These are phyloP conservation scores for Penicillium sp. DNA, from an alignment of 2,329 filamentous ascomycete genomes.

Conservation along the genomic window DNA sequence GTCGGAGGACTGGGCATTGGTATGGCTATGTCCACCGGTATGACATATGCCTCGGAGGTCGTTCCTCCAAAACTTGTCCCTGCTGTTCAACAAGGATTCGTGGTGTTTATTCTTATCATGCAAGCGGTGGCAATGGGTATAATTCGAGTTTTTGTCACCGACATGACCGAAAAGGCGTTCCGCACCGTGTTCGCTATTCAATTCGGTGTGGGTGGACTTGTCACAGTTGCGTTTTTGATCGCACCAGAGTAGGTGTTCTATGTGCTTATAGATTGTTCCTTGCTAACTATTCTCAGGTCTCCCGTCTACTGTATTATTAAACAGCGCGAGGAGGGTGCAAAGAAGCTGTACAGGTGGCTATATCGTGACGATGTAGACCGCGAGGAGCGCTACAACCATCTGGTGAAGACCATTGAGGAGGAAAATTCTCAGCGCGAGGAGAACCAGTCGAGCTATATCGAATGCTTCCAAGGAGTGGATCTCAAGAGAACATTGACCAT, in stretches of 20 bases:
- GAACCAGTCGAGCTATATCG: conserved; percentile 6
- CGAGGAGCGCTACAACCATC: conserved; percentile 7
- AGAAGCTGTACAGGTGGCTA: conserved; percentile 7
- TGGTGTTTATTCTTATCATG: conserved; percentile 20
- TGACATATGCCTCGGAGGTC: conserved; percentile 20
- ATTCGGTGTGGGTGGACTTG: conserved; percentile 14
- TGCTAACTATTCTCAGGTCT: background rate
- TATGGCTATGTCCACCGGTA: conserved; percentile 16
- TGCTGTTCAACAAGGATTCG: conserved; percentile 12
- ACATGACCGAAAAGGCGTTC: conserved; percentile 10
- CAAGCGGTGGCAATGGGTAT: conserved; percentile 17
- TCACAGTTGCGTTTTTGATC: conserved; percentile 10
- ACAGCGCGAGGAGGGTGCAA: conserved; percentile 4
- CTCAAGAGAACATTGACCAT: conserved; percentile 17
- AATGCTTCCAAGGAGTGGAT: conserved; percentile 13
- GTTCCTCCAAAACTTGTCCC: conserved; percentile 9
- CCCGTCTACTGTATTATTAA: background rate
- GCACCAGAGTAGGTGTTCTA: conserved; percentile 11
- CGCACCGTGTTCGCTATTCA: conserved; percentile 21
- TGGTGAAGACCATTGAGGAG: conserved; percentile 14
- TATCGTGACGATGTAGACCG: conserved; percentile 8
- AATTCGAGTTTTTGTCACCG: conserved; percentile 17
- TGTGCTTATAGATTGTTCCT: background rate
- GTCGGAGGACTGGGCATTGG: conserved; percentile 18
- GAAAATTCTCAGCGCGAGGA: conserved; percentile 5